Evolutionary conservation across 192 early-diverging fungal species (phyloP).

Genomic region (Oehlia diaphana): DNA sequence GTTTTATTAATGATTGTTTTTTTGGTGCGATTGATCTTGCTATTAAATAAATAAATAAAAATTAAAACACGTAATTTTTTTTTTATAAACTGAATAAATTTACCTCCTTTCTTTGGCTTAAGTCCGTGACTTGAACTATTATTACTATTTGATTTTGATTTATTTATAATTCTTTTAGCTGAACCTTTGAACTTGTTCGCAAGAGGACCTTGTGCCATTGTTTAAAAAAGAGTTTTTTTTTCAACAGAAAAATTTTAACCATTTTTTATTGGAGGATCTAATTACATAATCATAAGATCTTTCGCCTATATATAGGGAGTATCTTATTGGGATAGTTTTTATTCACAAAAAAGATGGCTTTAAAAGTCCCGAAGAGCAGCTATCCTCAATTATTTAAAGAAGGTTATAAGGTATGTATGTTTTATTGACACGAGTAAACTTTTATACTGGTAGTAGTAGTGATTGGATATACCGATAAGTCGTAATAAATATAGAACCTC

Average conservation of each 20-base stretch:
- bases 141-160: conserved; percentile 6
- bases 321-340: background rate
- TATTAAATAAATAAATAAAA: background rate
- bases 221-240: too few relatives aligned
- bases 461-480: too few relatives aligned
- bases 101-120: conserved; percentile 19
- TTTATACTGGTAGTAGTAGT: too few relatives aligned
- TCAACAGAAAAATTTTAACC: background rate
- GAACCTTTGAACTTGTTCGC: background rate
- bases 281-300: conserved; percentile 8
- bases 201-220: conserved; percentile 1
- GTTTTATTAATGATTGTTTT: conserved; percentile 18
- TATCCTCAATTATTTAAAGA: conserved; percentile 90
- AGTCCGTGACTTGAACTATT: background rate
- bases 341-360: conserved; percentile 63
- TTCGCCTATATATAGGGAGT: too few relatives aligned
- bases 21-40: conserved; percentile 22
- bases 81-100: background rate
- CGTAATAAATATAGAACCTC: background rate
- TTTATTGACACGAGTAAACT: too few relatives aligned
- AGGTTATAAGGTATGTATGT: conserved; percentile 69
- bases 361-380: conserved; percentile 84
- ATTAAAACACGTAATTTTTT: background rate
- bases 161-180: background rate
- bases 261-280: background rate